phyloP scores from a whole-genome alignment of 2,329 filamentous ascomycete genomes.

The Ophiocordyceps camponoti-floridani region DNA sequence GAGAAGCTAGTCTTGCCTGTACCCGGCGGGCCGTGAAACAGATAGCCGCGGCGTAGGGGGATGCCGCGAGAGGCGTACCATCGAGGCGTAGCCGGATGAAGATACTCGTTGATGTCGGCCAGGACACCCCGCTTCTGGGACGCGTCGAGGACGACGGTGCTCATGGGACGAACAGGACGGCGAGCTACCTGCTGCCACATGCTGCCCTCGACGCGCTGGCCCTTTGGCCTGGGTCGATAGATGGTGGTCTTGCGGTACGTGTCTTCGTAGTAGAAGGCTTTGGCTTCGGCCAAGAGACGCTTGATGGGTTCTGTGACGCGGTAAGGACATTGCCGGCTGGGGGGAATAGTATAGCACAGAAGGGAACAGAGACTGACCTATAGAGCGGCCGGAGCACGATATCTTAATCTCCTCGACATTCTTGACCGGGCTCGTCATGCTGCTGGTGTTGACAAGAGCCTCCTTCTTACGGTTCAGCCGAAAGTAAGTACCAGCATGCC shows the following conservation, averaged over 20 bases:
- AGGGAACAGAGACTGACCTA: conserved; percentile 6
- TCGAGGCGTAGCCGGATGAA: conserved; percentile 48
- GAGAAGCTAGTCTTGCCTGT: conserved; percentile 56
- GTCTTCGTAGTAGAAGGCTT: conserved; percentile 30
- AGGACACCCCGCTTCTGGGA: conserved; percentile 48
- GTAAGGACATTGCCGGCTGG: not conserved
- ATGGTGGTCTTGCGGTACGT: conserved; percentile 39
- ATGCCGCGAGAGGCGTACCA: conserved; percentile 67
- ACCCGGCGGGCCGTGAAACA: conserved; percentile 60
- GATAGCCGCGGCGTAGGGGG: conserved; percentile 57
- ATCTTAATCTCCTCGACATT: conserved; percentile 34
- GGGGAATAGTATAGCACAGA: not conserved
- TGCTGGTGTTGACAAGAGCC: conserved; percentile 15
- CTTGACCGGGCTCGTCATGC: conserved; percentile 20
- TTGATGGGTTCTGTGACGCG: conserved; percentile 30
- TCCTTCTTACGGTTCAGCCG: conserved; percentile 26
- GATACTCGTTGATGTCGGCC: conserved; percentile 59
- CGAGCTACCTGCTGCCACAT: conserved; percentile 39
- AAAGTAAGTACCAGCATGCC: conserved; percentile 34
- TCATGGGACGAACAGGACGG: conserved; percentile 51
- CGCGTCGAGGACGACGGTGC: conserved; percentile 56
- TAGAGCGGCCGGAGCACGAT: conserved; percentile 33
- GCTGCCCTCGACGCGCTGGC: conserved; percentile 25
- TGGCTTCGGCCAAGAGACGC: conserved; percentile 32
- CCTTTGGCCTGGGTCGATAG: conserved; percentile 30